Conservation (phyloP, 164 flowering plant genomes). For the Cinnamomum chago region DNA sequence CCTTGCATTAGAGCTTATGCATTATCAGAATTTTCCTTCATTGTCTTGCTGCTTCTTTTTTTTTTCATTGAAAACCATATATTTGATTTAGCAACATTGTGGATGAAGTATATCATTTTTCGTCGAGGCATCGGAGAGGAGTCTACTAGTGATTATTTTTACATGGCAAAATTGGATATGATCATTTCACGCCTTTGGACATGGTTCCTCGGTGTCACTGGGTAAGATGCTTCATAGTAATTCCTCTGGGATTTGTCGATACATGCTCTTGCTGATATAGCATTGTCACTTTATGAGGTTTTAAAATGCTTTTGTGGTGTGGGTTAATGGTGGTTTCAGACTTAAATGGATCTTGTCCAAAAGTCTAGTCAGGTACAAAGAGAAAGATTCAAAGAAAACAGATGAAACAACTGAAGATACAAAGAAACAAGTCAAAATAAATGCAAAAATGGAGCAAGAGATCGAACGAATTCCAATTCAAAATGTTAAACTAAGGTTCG, state of each 20-base stretch:
- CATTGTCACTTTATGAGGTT: neutral
- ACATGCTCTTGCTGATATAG: neutral
- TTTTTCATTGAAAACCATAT: neutral
- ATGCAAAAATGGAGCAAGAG: constrained; percentile 35
- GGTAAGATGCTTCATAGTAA: constrained; percentile 33
- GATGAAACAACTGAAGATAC: constrained; percentile 49
- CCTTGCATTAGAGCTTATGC: neutral
- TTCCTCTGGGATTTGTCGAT: neutral
- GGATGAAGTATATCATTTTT: constrained; percentile 68
- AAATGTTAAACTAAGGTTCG: constrained; percentile 76
- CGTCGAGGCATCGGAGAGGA: constrained; percentile 94
- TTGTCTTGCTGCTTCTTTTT: neutral
- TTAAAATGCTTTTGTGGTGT: constrained; percentile 6
- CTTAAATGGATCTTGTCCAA: constrained; percentile 40
- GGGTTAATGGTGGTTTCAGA: constrained; percentile 40
- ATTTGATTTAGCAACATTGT: constrained; percentile 7
- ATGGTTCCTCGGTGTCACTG: constrained; percentile 53
- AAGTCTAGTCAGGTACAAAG: constrained; percentile 29
- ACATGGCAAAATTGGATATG: constrained; percentile 96
- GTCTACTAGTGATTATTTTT: constrained; percentile 68
- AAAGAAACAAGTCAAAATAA: constrained; percentile 29
- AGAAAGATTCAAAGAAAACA: constrained; percentile 59
- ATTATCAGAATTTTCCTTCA: neutral
- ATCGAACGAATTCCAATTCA: constrained; percentile 38
- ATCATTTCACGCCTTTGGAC: constrained; percentile 75